Evolutionary conservation across 139 green algal genomes (phyloP).

Genomic region (Nannochloris sp.): DNA sequence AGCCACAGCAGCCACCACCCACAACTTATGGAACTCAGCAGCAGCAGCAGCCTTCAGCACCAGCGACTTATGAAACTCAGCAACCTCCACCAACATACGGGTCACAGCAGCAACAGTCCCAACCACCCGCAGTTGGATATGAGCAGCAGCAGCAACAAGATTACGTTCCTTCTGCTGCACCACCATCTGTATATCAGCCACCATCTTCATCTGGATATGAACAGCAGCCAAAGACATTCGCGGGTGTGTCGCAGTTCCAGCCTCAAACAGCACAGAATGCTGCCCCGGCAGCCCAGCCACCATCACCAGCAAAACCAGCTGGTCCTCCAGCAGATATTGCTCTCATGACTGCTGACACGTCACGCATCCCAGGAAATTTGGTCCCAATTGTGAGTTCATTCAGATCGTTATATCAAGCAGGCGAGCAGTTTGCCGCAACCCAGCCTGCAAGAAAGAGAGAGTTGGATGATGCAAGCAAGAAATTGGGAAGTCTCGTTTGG

Average conservation of each 20-base stretch:
- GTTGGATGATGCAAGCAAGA: slow-evolving; percentile 88
- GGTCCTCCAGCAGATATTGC: slow-evolving; percentile 65
- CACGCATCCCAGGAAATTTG: slow-evolving; percentile 43
- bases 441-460: slow-evolving; percentile 71
- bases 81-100: slow-evolving; percentile 5
- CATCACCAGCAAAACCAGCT: slow-evolving; percentile 32
- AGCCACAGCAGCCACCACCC: not conserved
- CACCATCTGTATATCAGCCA: slow-evolving; percentile 15
- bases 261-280: not conserved
- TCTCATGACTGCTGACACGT: slow-evolving; percentile 57
- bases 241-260: slow-evolving; percentile 7
- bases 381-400: slow-evolving; percentile 55
- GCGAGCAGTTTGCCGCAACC: slow-evolving; percentile 10
- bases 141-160: not conserved
- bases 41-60: not conserved
- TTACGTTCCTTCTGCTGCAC: slow-evolving; percentile 2
- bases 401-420: slow-evolving; percentile 52
- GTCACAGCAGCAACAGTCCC: not conserved
- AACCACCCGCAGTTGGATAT: not conserved
- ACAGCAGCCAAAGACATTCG: slow-evolving; percentile 2
- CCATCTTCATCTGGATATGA: not conserved
- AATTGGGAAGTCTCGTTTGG: slow-evolving; percentile 83
- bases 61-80: not conserved
- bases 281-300: slow-evolving; percentile 7
- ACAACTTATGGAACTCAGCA: not conserved